Percentiles rank a stretch among this genome's conserved stretches.
These are phyloP conservation scores for Senna tora DNA, from an alignment of 306 rosid species.

Conservation along the genomic window DNA sequence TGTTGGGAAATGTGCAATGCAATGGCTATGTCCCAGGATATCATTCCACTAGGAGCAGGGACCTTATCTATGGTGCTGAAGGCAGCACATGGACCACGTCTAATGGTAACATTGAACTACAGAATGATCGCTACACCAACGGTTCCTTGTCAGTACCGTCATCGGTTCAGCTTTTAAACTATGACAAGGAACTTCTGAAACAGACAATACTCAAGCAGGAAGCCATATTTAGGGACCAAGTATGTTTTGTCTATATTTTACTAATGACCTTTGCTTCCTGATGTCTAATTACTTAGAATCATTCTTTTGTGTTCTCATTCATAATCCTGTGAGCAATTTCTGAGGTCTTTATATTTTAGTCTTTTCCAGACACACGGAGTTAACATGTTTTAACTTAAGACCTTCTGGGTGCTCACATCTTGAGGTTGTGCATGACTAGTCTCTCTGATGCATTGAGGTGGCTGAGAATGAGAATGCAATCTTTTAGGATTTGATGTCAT, in stretches of 20 bases:
- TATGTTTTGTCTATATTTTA: constrained; percentile 36
- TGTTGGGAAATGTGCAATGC: constrained; percentile 48
- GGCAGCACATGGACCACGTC: constrained; percentile 52
- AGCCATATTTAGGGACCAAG: constrained; percentile 68
- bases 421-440: constrained; percentile 7
- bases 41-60: constrained; percentile 41
- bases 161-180: constrained; percentile 39
- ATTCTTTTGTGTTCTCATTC: constrained; percentile 5
- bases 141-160: constrained; percentile 39
- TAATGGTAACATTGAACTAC: constrained; percentile 35
- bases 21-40: constrained; percentile 45
- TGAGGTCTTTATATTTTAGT: constrained; percentile 8
- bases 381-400: background rate
- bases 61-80: constrained; percentile 42
- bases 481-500: constrained; percentile 12
- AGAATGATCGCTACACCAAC: constrained; percentile 27
- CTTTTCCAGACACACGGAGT: background rate
- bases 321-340: constrained; percentile 2
- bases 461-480: constrained; percentile 1
- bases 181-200: constrained; percentile 56
- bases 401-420: constrained; percentile 6
- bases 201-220: constrained; percentile 74
- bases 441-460: constrained; percentile 6
- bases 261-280: constrained; percentile 7
- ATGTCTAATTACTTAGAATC: constrained; percentile 6